Base-by-base conservation (phyloP, 805 yeast genomes). In the Wickerhamiella galacta region DNA sequence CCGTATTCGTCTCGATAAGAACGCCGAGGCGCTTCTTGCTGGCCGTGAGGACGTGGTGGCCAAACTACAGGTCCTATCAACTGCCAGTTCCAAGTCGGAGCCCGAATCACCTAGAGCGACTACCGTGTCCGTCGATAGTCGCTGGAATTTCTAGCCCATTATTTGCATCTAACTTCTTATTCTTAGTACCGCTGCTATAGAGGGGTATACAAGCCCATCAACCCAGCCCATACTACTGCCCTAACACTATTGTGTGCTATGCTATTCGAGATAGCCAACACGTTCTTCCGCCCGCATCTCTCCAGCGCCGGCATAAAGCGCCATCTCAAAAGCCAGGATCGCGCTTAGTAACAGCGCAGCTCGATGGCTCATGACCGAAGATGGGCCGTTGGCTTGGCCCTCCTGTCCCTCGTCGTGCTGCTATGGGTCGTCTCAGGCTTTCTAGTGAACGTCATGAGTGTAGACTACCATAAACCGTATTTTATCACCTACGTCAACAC, bases 351-450 rank as follows among this genome's bases (percentile, higher is more conserved):
- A n/a, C n/a, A n/a, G n/a, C n/a, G n/a, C n/a, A n/a, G n/a, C n/a
- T n/a, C n/a, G n/a, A n/a, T n/a, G n/a, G n/a, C n/a, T n/a, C n/a
- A n/a, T n/a, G n/a, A n/a, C n/a, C n/a, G n/a, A n/a, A n/a, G 19
- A 9, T 25, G 28, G 28, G 17, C 75, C 0, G 46, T 80, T 15
- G 96, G 96, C 2, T 64, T 87, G 16, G 43, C 75, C 16, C 68
- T 80, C 56, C 63, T 85, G 16, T 63, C 70, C 2, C 60, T 77
- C 28, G 96, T 85, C 28, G 81, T 87, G 18, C 52, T 79, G 1
- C 66, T 82, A 16, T 87, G 98, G 98, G 95, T 90, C 8, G 57
- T 77, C 23, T 81, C 94, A 3, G 80, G 93, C 3, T 87, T 83
- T 44, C 53, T 87, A 30, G 75, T 90, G 23, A 83, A 80, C 53